Base-by-base conservation (phyloP, 495 filamentous ascomycete species). In the Penicillium argentinense region DNA sequence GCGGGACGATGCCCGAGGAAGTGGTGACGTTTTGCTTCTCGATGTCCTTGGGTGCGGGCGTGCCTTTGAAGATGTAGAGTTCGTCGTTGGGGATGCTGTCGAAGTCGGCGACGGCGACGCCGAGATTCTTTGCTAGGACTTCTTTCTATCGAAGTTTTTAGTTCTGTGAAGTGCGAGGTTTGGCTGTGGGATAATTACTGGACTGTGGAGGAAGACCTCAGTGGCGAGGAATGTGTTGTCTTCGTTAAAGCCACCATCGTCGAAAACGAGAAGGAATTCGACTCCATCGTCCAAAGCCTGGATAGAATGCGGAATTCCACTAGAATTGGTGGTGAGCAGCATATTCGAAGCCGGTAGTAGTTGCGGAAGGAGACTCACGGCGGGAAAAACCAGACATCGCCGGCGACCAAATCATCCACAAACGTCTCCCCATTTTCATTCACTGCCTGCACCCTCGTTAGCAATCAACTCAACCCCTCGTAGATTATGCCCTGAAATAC, bases 381-480 rank as follows among this genome's bases (percentile, higher is more conserved):
- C 13, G 83, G 83, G 63, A 87, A 87, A 54, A 80, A 87, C 85
- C 84, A 87, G 9, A 88, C 78, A 62, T 87, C 85, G 13, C 84
- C 85, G 5, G 76, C 77, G 21, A 67, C 76, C 5, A 88, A 55
- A 42, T 88, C 85, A 56, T 88, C 84, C 23, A 84, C 60, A 44
- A 86, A 85, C 1, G 76, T 82, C 36, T 81, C 65, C 1, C 85
- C 83, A 13, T 85, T 72, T 16, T 80, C 72, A 48, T 88, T 79
- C 26, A 87, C 70, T 8, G 81, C 78, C 69, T 58, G 66, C 55
- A n/a, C n/a, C n/a, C n/a, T n/a, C n/a, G n/a, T n/a, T n/a, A n/a
- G n/a, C n/a, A n/a, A n/a, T n/a, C n/a, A n/a, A n/a, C n/a, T n/a
- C n/a, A n/a, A n/a, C n/a, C n/a, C n/a, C n/a, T n/a, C n/a, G n/a